phyloP scores from a whole-genome alignment of 352 stramenopile genomes.

The Nothophytophthora sp. region DNA sequence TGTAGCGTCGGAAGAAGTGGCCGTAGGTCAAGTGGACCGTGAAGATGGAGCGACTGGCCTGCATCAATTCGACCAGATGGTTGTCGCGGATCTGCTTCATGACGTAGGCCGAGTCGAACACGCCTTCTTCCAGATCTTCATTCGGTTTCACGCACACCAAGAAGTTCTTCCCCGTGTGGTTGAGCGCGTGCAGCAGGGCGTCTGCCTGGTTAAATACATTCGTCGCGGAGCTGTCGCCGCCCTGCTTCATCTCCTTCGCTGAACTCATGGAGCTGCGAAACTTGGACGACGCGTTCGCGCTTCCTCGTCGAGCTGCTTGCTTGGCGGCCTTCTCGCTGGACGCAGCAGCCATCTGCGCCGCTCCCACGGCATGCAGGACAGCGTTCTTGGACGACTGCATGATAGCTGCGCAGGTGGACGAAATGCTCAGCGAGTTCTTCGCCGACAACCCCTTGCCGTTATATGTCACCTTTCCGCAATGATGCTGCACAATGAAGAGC shows the following conservation, averaged over 20 bases:
- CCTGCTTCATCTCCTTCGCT: slow-evolving; percentile 34
- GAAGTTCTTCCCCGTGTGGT: slow-evolving; percentile 82
- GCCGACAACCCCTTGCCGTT: slow-evolving; percentile 64
- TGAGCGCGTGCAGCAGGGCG: slow-evolving; percentile 65
- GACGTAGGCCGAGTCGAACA: slow-evolving; percentile 73
- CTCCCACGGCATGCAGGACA: slow-evolving; percentile 67
- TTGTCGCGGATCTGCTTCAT: slow-evolving; percentile 71
- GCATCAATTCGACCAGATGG: slow-evolving; percentile 75
- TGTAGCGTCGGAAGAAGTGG: slow-evolving; percentile 83
- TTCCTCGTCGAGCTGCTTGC: slow-evolving; percentile 22
- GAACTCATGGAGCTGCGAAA: slow-evolving; percentile 54
- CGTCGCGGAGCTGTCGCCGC: slow-evolving; percentile 45
- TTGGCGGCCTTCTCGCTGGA: slow-evolving; percentile 54
- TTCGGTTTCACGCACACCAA: slow-evolving; percentile 83
- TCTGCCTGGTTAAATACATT: slow-evolving; percentile 72
- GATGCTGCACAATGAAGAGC: slow-evolving; percentile 77
- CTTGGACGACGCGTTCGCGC: slow-evolving; percentile 33
- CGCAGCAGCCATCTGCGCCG: slow-evolving; percentile 60
- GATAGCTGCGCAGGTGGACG: slow-evolving; percentile 76
- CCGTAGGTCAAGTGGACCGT: slow-evolving; percentile 76
- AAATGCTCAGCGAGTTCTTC: slow-evolving; percentile 79
- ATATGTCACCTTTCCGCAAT: slow-evolving; percentile 74
- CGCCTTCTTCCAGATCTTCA: slow-evolving; percentile 53
- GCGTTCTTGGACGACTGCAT: slow-evolving; percentile 86
- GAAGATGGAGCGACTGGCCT: slow-evolving; percentile 71